Base-by-base conservation (phyloP, 2,329 filamentous ascomycete genomes). In the Diaporthe nobilis region DNA sequence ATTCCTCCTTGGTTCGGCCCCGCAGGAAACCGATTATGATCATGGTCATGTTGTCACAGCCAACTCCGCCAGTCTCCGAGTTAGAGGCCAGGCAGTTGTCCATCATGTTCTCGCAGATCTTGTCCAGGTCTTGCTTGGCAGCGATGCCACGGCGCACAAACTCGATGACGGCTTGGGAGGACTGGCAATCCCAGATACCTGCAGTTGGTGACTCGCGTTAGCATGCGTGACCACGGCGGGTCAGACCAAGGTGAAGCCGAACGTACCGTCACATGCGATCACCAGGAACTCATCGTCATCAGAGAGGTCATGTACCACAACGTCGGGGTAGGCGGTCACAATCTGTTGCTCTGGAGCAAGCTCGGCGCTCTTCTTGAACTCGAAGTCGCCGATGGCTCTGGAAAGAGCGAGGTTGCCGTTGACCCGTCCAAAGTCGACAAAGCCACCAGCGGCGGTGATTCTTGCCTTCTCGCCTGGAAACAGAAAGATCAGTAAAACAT, bases 21-120 rank as follows among this genome's bases (percentile, higher is more conserved):
- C 94, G 92, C 80, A 99, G 90, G 83, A 99, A 92, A 79, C 94
- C 97, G 82, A 99, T 88, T 79, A 99, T 90, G 80, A 93, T 88
- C 94, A 99, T 98, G 80, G 97, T 99, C 97, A 99, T 99, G 89
- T 99, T 99, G 88, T 99, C 97, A 85, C 97, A 99, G 77, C 97
- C 97, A 77, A 99, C 96, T 78, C 97, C 97, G 73, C 97, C 97
- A 44, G 96, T 98, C 87, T 99, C 97, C 79, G 96, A 98, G 90
- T 98, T 98, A 77, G 96, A 98, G 55, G 97, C 96, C 79, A 99
- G 90, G 84, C 97, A 99, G 88, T 98, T 99, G 88, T 99, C 96
- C 97, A 99, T 99, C 95, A 99, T 98, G 88, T 99, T 99, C 87
- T 99, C 97, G 85, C 96, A 98, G 82, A 99, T 98, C 84, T 94